These are phyloP conservation scores for Pleomassaria siparia DNA, from an alignment of 2,329 filamentous ascomycete genomes.

Conservation along the genomic window DNA sequence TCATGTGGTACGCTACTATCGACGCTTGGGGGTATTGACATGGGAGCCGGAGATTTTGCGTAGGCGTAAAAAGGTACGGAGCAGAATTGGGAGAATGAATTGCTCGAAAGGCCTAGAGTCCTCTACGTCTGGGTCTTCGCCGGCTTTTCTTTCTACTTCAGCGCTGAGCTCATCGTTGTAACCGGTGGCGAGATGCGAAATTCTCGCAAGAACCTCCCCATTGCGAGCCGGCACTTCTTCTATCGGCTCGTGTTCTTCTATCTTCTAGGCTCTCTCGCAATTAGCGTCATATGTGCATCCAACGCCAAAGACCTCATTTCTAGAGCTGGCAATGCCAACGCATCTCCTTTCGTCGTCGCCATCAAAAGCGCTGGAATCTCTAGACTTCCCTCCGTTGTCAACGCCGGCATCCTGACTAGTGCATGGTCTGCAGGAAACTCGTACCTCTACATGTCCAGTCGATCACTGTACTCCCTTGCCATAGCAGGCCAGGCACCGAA, in stretches of 20 bases:
- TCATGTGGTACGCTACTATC: conserved; percentile 25
- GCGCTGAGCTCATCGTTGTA: conserved; percentile 59
- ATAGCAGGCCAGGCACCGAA: conserved; percentile 24
- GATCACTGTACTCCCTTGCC: conserved; percentile 27
- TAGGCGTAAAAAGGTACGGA: background rate
- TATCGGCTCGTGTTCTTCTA: conserved; percentile 49
- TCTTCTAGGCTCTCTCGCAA: conserved; percentile 50
- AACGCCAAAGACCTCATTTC: conserved; percentile 41
- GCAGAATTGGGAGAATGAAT: background rate
- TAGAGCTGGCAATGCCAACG: conserved; percentile 35
- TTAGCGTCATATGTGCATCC: conserved; percentile 59
- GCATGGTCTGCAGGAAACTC: conserved; percentile 31
- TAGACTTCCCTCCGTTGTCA: conserved; percentile 31
- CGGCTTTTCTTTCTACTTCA: conserved; percentile 38
- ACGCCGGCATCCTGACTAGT: conserved; percentile 26
- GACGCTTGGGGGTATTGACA: background rate
- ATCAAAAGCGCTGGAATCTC: conserved; percentile 49
- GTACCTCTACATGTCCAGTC: conserved; percentile 27
- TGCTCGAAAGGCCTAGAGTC: conserved; percentile 30
- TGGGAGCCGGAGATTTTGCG: background rate
- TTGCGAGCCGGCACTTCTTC: conserved; percentile 49
- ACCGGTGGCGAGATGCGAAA: conserved; percentile 66
- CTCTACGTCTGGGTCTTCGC: conserved; percentile 54
- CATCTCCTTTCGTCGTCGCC: conserved; percentile 58
- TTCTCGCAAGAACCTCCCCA: conserved; percentile 67